A percentile compares a stretch with the other conserved stretches of the same genome.
These are phyloP conservation scores for Sphaerulina populicola DNA, from an alignment of 2,329 filamentous ascomycete genomes.

Conservation along the genomic window DNA sequence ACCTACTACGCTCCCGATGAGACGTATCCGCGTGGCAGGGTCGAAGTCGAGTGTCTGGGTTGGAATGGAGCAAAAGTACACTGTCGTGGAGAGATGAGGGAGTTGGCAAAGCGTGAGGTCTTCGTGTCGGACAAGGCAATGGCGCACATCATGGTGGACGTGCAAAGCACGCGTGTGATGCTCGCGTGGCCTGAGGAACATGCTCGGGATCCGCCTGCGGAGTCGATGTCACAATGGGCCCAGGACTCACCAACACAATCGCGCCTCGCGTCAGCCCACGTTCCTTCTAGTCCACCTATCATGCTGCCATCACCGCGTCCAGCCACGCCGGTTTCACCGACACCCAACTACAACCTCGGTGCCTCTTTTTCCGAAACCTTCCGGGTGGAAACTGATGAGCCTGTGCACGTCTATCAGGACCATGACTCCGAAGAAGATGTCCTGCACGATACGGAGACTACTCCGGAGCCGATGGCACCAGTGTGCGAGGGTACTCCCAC, in stretches of 20 bases:
- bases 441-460: constrained; percentile 21
- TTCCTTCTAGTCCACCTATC: constrained; percentile 54
- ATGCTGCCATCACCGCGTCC: constrained; percentile 54
- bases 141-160: constrained; percentile 87
- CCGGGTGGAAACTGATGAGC: constrained; percentile 33
- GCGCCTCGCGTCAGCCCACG: constrained; percentile 34
- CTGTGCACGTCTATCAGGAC: constrained; percentile 69
- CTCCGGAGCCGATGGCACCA: constrained; percentile 18
- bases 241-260: constrained; percentile 55
- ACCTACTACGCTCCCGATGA: constrained; percentile 65
- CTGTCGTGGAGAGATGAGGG: constrained; percentile 79
- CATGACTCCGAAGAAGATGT: constrained; percentile 48
- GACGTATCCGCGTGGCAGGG: constrained; percentile 61
- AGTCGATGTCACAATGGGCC: constrained; percentile 54
- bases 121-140: constrained; percentile 85
- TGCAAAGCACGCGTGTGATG: constrained; percentile 83
- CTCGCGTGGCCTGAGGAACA: constrained; percentile 69
- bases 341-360: constrained; percentile 41
- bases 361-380: constrained; percentile 41
- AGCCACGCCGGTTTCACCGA: constrained; percentile 69
- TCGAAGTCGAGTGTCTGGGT: constrained; percentile 84
- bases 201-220: constrained; percentile 42
- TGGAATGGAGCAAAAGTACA: constrained; percentile 95
- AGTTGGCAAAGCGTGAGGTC: constrained; percentile 76
- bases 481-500: constrained; percentile 14